Percentiles rank a stretch among this genome's conserved stretches.
Evolutionary conservation across 2,329 filamentous ascomycete species (phyloP).

Genomic region (Penicillium frequentans): DNA sequence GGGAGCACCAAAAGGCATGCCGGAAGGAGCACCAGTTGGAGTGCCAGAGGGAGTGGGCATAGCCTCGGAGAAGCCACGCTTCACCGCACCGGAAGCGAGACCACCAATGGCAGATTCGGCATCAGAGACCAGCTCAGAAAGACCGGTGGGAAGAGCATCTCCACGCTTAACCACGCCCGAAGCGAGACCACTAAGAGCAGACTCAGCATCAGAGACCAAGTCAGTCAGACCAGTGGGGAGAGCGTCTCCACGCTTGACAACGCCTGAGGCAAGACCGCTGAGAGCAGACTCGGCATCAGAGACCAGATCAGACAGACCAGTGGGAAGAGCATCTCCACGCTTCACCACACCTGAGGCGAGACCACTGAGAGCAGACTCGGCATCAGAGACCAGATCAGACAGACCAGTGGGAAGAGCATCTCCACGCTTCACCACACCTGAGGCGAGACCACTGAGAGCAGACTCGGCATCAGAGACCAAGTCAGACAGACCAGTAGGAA

Average conservation of each 20-base stretch:
- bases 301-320: conserved; percentile 5
- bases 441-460: conserved; percentile 4
- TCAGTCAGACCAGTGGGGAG: conserved; percentile 10
- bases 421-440: conserved; percentile 6
- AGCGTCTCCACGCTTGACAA: conserved; percentile 8
- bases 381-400: conserved; percentile 8
- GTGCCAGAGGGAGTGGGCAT: neutral
- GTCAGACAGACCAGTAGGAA: neutral
- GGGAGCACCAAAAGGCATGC: neutral
- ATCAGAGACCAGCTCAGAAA: conserved; percentile 8
- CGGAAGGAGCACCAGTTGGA: neutral
- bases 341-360: conserved; percentile 6
- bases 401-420: conserved; percentile 9
- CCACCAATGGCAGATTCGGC: conserved; percentile 7
- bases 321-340: conserved; percentile 7
- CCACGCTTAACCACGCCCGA: conserved; percentile 11
- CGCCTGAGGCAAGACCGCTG: conserved; percentile 2
- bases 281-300: conserved; percentile 11
- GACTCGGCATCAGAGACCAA: conserved; percentile 11
- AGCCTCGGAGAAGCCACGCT: conserved; percentile 7
- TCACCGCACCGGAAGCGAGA: conserved; percentile 5
- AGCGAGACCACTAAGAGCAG: conserved; percentile 3
- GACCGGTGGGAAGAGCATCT: conserved; percentile 6
- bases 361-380: conserved; percentile 5
- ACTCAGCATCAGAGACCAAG: conserved; percentile 10